A percentile compares a stretch with the other conserved stretches of the same genome.
These are phyloP conservation scores for Coemansia sp. DNA, from an alignment of 192 early-diverging fungal species.

Conservation along the genomic window DNA sequence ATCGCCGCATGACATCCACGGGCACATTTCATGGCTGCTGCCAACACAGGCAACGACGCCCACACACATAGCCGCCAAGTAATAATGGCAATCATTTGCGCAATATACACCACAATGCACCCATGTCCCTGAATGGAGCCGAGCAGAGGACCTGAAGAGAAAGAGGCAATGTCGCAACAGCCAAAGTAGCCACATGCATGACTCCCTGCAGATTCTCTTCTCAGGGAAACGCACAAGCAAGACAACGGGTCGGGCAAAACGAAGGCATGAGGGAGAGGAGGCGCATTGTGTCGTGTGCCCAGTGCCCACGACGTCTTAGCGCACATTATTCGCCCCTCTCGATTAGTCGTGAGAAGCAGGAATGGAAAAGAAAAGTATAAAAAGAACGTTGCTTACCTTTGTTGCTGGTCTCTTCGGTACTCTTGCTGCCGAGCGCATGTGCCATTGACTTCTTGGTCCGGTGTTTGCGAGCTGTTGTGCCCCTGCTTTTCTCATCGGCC, in stretches of 20 bases:
- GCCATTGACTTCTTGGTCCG: conserved; percentile 2
- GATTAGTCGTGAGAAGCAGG: neutral
- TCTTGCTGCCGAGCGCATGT: neutral
- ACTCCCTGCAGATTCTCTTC: neutral
- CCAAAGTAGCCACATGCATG: neutral
- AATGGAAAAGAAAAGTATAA: neutral
- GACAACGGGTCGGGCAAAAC: neutral
- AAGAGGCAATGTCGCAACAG: neutral
- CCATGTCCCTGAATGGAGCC: neutral
- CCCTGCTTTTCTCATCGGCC: neutral
- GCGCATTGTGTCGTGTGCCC: neutral
- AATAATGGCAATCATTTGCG: conserved; percentile 6
- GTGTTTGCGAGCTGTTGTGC: neutral
- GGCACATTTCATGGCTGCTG: neutral
- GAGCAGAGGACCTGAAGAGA: neutral
- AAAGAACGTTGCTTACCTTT: conserved; percentile 20
- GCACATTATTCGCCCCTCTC: neutral
- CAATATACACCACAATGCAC: neutral
- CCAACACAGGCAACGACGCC: neutral
- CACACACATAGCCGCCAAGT: neutral
- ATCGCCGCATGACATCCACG: conserved; percentile 3
- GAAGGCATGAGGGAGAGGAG: neutral
- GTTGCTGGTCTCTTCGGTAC: neutral
- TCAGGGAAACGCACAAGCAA: neutral
- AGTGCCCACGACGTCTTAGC: neutral